phyloP scores from a whole-genome alignment of 106 monocot species.

The Dactylorhiza incarnata region DNA sequence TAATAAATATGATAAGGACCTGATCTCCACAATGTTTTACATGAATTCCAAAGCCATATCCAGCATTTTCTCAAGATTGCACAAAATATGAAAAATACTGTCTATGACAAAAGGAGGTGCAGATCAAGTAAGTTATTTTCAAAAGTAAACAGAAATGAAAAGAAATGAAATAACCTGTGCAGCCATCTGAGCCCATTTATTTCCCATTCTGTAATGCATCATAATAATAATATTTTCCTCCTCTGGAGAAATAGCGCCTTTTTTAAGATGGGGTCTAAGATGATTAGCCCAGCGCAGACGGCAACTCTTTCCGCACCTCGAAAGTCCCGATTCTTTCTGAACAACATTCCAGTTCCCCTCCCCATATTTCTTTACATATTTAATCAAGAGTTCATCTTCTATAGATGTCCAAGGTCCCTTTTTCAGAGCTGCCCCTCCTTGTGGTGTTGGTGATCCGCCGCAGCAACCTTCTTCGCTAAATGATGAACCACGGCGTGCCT shows the following conservation, averaged over 20 bases:
- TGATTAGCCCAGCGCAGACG: conserved; percentile 81
- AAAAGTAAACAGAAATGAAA: background rate
- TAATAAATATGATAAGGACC: background rate
- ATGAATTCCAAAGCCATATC: background rate
- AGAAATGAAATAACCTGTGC: conserved; percentile 28
- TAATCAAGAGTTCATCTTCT: conserved; percentile 61
- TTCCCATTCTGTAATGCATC: conserved; percentile 58
- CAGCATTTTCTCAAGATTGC: background rate
- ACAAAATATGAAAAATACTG: background rate
- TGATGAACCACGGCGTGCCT: conserved; percentile 22
- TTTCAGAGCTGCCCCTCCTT: conserved; percentile 26
- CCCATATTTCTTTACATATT: conserved; percentile 63
- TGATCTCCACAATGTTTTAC: background rate
- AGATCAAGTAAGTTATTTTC: background rate
- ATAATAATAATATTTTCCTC: conserved; percentile 48
- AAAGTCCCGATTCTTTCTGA: conserved; percentile 51
- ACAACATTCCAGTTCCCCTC: conserved; percentile 86
- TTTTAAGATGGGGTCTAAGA: conserved; percentile 63
- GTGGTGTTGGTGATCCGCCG: conserved; percentile 14
- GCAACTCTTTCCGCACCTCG: conserved; percentile 75
- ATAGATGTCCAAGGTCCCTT: conserved; percentile 82
- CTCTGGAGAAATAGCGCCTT: conserved; percentile 51
- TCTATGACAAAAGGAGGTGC: background rate
- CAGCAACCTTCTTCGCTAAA: conserved; percentile 25
- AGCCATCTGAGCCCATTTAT: conserved; percentile 83